Conservation (phyloP, 345 rosid species). For the Gossypium turneri region DNA sequence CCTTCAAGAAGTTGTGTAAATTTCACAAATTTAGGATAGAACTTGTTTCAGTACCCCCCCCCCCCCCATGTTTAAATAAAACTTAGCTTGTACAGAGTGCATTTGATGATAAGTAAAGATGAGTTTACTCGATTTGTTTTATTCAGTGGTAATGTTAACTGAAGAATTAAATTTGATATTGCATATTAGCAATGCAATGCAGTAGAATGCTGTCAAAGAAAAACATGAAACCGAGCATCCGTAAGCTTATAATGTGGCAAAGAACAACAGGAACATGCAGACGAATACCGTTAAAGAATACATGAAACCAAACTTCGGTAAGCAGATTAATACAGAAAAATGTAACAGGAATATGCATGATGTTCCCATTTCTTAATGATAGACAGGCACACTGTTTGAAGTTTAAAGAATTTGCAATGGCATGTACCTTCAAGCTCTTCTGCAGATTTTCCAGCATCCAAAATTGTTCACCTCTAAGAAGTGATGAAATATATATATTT, state of each 20-base stretch:
- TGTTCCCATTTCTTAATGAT: not conserved
- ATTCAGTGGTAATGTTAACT: not conserved
- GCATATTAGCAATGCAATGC: not conserved
- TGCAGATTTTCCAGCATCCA: not conserved
- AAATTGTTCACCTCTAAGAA: not conserved
- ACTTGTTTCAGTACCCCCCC: not conserved
- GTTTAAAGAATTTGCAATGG: not conserved
- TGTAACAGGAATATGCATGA: not conserved
- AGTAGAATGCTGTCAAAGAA: not conserved
- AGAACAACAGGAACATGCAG: not conserved
- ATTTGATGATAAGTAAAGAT: not conserved
- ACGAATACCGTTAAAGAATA: not conserved
- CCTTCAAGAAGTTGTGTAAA: slow-evolving; percentile 4
- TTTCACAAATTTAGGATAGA: not conserved
- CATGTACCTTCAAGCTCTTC: not conserved
- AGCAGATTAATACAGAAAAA: not conserved
- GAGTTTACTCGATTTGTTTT: not conserved
- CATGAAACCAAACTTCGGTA: not conserved
- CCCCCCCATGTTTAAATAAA: slow-evolving; percentile 11
- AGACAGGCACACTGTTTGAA: not conserved
- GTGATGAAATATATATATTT: too few relatives aligned
- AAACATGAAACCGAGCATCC: not conserved
- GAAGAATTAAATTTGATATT: not conserved
- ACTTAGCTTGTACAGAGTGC: slow-evolving; percentile 22
- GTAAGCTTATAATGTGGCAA: not conserved